Conservation (phyloP, 140 eudicot species). For the Ambrosia hybrid region DNA sequence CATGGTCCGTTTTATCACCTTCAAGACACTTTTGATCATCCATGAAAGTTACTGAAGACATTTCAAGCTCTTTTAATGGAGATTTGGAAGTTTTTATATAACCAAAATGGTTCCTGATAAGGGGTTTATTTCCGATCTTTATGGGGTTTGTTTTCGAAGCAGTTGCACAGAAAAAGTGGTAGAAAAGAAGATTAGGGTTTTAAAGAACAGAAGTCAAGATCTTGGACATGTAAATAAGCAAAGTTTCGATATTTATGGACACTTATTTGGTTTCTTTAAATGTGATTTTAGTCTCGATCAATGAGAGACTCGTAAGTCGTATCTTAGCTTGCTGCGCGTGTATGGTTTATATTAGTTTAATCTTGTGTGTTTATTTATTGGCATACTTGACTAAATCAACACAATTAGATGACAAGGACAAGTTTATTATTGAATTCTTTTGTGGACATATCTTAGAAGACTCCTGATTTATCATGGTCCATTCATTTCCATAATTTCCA, state of each 20-base stretch:
- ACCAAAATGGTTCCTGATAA: slow-evolving; percentile 41
- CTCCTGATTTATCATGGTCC: slow-evolving; percentile 15
- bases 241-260: slow-evolving; percentile 34
- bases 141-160: slow-evolving; percentile 31
- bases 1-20: slow-evolving; percentile 59
- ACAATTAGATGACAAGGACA: slow-evolving; percentile 30
- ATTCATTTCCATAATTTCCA: not conserved
- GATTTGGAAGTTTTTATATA: slow-evolving; percentile 19
- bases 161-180: slow-evolving; percentile 17
- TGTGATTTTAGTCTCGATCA: slow-evolving; percentile 33
- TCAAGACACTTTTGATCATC: slow-evolving; percentile 45
- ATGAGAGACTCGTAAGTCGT: slow-evolving; percentile 27
- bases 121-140: slow-evolving; percentile 52
- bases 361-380: slow-evolving; percentile 1
- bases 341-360: slow-evolving; percentile 14
- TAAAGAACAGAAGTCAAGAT: slow-evolving; percentile 50
- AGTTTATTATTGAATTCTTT: slow-evolving; percentile 9
- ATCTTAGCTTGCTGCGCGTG: slow-evolving; percentile 5
- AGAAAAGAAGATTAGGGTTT: slow-evolving; percentile 33
- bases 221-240: slow-evolving; percentile 43
- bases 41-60: slow-evolving; percentile 35
- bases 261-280: slow-evolving; percentile 21
- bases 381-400: slow-evolving; percentile 15
- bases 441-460: slow-evolving; percentile 26
- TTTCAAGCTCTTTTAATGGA: slow-evolving; percentile 12